Base-by-base conservation (phyloP, 2,329 filamentous ascomycete species). In the Xylariaceae sp. region DNA sequence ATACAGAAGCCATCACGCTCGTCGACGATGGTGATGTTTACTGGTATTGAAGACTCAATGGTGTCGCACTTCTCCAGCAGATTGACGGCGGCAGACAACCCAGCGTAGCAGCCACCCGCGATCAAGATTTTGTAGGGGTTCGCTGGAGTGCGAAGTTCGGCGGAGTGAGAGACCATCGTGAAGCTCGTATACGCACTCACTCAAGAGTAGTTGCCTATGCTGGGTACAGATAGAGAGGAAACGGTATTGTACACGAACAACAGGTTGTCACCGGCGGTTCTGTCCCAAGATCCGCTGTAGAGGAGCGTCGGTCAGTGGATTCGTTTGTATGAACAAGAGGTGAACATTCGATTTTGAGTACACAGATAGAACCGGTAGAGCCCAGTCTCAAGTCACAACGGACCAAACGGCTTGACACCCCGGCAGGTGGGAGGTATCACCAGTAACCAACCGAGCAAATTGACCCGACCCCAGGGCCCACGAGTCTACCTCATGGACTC, bases 1-100 rank as follows among this genome's bases (percentile, higher is more conserved):
- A 53, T 69, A 89, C 85, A 89, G 61, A 81, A 89, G n/a, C 87
- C 87, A 68, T 90, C 86, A n/a, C 84, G 71, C 62, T 89, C 84
- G 54, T 90, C 85, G 18, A 87, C 79, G 17, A 90, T 74, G 17
- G 83, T 89, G 38, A 90, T 81, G 29, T 88, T 75, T 12, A 87
- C 63, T 1, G 78, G 71, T 34, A 83, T 68, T 18, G 67, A 69
- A 34, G 69, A 66, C 16, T 68, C 57, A 22, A 49, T 71, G 52
- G 56, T 73, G 64, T 76, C 69, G 44, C 76, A 77, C 28, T 85
- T 69, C 56, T 88, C 83, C 16, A 84, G 64, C 6, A 90, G 71
- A 56, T 86, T 85, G 51, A 86, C 64, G 4, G 79, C 76, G 1
- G 78, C 73, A 11, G 81, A 76, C 4, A 89, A 71, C 26, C 86